Conservation (phyloP, 345 rosid genomes). For the Eucalyptus marginata region DNA sequence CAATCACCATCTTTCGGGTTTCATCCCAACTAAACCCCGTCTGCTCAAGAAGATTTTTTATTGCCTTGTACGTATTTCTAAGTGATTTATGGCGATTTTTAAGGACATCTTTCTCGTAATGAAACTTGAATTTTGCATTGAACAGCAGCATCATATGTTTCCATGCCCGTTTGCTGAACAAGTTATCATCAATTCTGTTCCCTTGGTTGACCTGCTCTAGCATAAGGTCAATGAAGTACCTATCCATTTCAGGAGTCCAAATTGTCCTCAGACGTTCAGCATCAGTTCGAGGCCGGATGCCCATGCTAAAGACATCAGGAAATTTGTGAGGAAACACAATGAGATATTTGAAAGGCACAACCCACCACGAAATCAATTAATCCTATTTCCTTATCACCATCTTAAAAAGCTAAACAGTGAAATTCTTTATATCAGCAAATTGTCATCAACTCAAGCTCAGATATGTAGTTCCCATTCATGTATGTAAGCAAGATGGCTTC, state of each 20-base stretch:
- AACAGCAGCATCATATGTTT: slow-evolving; percentile 58
- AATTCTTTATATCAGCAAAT: neutral
- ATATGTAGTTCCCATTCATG: neutral
- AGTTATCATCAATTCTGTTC: slow-evolving; percentile 58
- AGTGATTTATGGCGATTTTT: slow-evolving; percentile 62
- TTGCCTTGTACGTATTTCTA: slow-evolving; percentile 49
- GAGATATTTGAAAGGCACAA: neutral
- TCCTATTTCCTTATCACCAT: neutral
- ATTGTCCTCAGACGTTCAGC: slow-evolving; percentile 55
- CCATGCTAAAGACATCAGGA: slow-evolving; percentile 6
- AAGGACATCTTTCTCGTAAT: slow-evolving; percentile 56
- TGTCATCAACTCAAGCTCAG: neutral
- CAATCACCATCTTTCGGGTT: slow-evolving; percentile 49
- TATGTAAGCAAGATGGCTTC: neutral
- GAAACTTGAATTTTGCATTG: slow-evolving; percentile 48
- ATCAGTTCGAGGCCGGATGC: slow-evolving; percentile 7
- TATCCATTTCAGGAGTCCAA: slow-evolving; percentile 88
- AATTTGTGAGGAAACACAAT: neutral
- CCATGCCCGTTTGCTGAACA: slow-evolving; percentile 83
- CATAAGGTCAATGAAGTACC: slow-evolving; percentile 63
- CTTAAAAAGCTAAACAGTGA: neutral
- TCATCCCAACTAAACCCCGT: slow-evolving; percentile 67
- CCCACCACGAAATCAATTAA: neutral
- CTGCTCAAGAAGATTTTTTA: slow-evolving; percentile 42
- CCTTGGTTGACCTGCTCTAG: slow-evolving; percentile 64